Percentiles rank a stretch among this genome's conserved stretches.
Evolutionary conservation across 1,284 basidiomycete species (phyloP).

Genomic region (Irpex rosettiformis): DNA sequence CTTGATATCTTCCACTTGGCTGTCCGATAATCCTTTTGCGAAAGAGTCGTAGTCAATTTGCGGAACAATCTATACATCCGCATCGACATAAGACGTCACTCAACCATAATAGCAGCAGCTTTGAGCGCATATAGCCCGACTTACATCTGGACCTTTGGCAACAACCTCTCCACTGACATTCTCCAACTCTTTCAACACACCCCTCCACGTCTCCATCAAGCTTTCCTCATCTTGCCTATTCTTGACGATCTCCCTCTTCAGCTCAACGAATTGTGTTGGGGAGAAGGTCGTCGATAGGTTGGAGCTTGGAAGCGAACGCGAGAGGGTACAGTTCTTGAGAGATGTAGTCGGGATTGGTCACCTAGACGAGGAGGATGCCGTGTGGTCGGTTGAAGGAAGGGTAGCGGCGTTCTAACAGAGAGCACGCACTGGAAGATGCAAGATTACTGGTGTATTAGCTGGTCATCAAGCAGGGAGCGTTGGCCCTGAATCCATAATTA

Average conservation of each 20-base stretch:
- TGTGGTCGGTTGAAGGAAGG: neutral
- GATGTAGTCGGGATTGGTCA: neutral
- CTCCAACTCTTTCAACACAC: conserved; percentile 5
- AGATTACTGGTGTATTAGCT: too few species aligned
- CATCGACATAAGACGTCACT: neutral
- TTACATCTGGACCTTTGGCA: neutral
- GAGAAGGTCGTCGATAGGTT: neutral
- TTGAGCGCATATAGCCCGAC: too few species aligned
- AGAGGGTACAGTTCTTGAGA: neutral
- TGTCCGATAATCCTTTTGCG: conserved; percentile 35
- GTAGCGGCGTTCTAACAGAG: neutral
- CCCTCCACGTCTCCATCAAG: conserved; percentile 5
- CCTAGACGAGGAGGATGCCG: neutral
- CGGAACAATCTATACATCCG: conserved; percentile 49
- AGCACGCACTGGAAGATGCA: too few species aligned
- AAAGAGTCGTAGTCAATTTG: conserved; percentile 49
- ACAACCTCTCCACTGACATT: conserved; percentile 1
- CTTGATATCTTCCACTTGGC: conserved; percentile 45
- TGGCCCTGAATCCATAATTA: too few species aligned
- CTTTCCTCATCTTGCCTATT: neutral
- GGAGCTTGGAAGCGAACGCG: neutral
- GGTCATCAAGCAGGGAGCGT: too few species aligned
- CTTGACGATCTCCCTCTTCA: conserved; percentile 4
- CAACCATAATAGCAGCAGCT: too few species aligned
- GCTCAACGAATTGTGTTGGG: neutral